Percentiles rank a stretch among this genome's conserved stretches.
Evolutionary conservation across 768 basidiomycete genomes (phyloP).

Genomic region (Macrocybe gigantea): DNA sequence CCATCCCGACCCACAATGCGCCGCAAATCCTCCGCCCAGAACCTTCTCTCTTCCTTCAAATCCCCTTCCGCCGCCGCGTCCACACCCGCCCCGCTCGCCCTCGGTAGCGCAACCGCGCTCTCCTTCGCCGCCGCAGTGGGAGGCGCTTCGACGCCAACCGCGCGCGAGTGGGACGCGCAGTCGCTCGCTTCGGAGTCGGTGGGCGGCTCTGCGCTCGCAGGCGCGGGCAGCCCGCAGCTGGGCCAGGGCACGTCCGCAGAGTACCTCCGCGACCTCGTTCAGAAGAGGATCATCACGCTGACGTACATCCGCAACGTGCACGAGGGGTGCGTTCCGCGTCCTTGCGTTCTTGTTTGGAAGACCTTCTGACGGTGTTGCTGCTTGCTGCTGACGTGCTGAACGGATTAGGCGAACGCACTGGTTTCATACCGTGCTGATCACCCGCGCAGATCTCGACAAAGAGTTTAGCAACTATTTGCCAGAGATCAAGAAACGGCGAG

Average conservation of each 20-base stretch:
- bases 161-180: constrained; percentile 71
- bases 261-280: constrained; percentile 70
- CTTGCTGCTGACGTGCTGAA: neutral
- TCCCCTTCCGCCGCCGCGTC: constrained; percentile 20
- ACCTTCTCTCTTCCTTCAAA: constrained; percentile 76
- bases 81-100: constrained; percentile 25
- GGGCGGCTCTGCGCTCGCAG: constrained; percentile 24
- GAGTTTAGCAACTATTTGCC: constrained; percentile 71
- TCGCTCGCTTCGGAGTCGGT: constrained; percentile 48
- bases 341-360: constrained; percentile 1
- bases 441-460: constrained; percentile 64
- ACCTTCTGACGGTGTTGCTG: neutral
- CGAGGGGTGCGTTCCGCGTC: constrained; percentile 59
- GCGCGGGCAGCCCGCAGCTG: constrained; percentile 38
- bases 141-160: constrained; percentile 35
- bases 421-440: constrained; percentile 85
- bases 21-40: constrained; percentile 82
- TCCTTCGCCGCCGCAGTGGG: constrained; percentile 26
- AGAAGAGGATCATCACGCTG: constrained; percentile 80
- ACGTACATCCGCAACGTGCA: constrained; percentile 83
- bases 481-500: constrained; percentile 76
- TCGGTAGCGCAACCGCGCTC: constrained; percentile 27
- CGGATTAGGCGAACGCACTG: constrained; percentile 65
- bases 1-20: constrained; percentile 59
- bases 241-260: constrained; percentile 70